phyloP scores from a whole-genome alignment of 2,329 filamentous ascomycete genomes.

The Microcera coccophila region DNA sequence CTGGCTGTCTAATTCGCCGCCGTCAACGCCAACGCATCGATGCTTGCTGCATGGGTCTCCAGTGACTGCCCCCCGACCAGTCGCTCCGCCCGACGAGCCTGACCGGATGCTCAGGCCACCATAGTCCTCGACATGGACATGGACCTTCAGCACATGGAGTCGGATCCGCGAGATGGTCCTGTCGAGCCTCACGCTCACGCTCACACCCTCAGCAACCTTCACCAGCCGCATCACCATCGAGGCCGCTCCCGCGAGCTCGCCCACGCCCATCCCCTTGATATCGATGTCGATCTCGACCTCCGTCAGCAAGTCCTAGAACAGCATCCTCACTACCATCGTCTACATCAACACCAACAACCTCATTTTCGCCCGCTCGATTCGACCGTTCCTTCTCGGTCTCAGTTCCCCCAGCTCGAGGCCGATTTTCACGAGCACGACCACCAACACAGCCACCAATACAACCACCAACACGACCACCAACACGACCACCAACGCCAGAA shows the following conservation, averaged over 20 bases:
- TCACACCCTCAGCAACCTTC: not conserved
- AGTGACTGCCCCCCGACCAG: slow-evolving; percentile 34
- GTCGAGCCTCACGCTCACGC: slow-evolving; percentile 1
- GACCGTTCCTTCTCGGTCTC: not conserved
- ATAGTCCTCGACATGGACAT: slow-evolving; percentile 43
- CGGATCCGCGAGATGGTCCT: slow-evolving; percentile 5
- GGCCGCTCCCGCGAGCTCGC: not conserved
- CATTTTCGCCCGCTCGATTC: not conserved
- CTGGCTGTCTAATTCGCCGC: slow-evolving; percentile 13
- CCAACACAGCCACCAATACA: too few relatives aligned
- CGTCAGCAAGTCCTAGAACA: not conserved
- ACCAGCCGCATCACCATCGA: not conserved
- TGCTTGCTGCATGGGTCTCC: slow-evolving; percentile 44
- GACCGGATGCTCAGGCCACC: slow-evolving; percentile 44
- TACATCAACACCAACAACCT: not conserved
- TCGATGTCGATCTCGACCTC: not conserved
- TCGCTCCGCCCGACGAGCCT: slow-evolving; percentile 40
- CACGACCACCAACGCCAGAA: too few relatives aligned
- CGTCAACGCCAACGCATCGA: slow-evolving; percentile 43
- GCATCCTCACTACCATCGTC: not conserved
- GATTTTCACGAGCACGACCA: slow-evolving; percentile 18
- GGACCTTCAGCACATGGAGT: slow-evolving; percentile 20
- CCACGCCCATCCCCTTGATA: not conserved
- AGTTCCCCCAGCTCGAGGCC: slow-evolving; percentile 22
- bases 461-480: too few relatives aligned